phyloP scores from a whole-genome alignment of 192 early-diverging fungal species.

The Rhizoclosmatium sp. region DNA sequence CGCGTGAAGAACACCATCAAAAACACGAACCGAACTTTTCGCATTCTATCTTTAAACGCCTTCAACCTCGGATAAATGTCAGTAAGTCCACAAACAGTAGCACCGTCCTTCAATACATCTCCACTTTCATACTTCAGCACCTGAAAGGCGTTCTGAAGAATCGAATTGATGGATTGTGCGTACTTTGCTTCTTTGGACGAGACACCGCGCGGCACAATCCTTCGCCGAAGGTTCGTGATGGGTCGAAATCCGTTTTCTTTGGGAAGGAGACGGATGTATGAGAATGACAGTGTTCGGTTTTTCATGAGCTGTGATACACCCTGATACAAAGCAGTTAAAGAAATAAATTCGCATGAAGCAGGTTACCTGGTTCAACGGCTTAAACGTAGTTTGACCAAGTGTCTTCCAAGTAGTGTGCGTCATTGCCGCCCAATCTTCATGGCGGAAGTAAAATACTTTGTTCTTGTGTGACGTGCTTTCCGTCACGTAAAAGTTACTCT shows the following conservation, averaged over 20 bases:
- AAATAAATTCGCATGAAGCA: not conserved
- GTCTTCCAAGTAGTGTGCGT: constrained; percentile 52
- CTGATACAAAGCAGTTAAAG: not conserved
- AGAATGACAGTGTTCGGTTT: constrained; percentile 52
- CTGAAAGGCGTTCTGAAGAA: constrained; percentile 62
- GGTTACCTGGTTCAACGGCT: constrained; percentile 28
- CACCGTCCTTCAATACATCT: constrained; percentile 24
- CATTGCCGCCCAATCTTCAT: constrained; percentile 74
- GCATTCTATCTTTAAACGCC: constrained; percentile 33
- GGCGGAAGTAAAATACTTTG: constrained; percentile 78
- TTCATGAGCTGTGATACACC: constrained; percentile 11
- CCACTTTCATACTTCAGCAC: constrained; percentile 60
- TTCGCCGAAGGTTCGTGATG: constrained; percentile 75
- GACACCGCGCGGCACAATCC: constrained; percentile 22
- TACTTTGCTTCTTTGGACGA: not conserved
- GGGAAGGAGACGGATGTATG: constrained; percentile 82
- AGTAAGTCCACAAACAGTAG: constrained; percentile 50
- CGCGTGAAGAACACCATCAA: not conserved
- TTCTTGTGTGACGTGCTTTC: constrained; percentile 72
- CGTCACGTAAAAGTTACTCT: constrained; percentile 77
- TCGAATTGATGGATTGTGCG: constrained; percentile 57
- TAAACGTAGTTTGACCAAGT: constrained; percentile 51
- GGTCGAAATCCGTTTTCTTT: constrained; percentile 78
- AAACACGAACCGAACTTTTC: constrained; percentile 29
- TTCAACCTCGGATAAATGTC: constrained; percentile 53